Percentiles rank a stretch among this genome's conserved stretches.
These are phyloP conservation scores for Mycena latifolia DNA, from an alignment of 768 basidiomycete species.

Conservation along the genomic window DNA sequence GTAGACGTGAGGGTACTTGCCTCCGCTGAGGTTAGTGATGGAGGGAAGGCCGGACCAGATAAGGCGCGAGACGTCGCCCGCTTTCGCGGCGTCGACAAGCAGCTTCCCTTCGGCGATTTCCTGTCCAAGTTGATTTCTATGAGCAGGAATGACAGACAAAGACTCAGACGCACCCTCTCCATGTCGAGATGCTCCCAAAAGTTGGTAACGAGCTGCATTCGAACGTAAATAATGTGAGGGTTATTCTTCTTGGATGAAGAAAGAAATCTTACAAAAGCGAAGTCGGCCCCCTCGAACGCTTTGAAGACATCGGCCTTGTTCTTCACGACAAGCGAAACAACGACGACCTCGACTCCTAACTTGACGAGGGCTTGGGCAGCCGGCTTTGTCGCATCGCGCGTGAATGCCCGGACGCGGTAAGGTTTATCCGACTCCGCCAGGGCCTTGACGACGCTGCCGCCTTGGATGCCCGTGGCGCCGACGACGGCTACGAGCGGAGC, in stretches of 20 bases:
- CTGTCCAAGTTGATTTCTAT: neutral
- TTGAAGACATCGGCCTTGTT: constrained; percentile 11
- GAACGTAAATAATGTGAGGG: neutral
- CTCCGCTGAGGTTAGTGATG: neutral
- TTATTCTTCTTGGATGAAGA: neutral
- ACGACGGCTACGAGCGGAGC: constrained; percentile 27
- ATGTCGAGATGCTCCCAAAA: constrained; percentile 18
- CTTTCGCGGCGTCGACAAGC: constrained; percentile 13
- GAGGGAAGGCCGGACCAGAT: constrained; percentile 13
- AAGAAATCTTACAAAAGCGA: constrained; percentile 16
- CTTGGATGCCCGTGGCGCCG: constrained; percentile 21
- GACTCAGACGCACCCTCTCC: neutral
- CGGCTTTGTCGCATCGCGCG: too few species aligned
- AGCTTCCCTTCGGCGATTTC: constrained; percentile 15
- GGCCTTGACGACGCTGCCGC: constrained; percentile 19
- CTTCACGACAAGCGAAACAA: constrained; percentile 9
- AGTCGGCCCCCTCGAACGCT: constrained; percentile 16
- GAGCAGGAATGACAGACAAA: too few species aligned
- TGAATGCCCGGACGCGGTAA: constrained; percentile 25
- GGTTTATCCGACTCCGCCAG: constrained; percentile 18
- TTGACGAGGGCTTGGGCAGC: neutral
- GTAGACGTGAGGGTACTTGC: constrained; percentile 4
- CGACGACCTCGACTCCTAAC: constrained; percentile 14
- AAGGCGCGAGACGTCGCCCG: neutral
- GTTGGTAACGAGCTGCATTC: constrained; percentile 18